phyloP scores from a whole-genome alignment of 306 rosid genomes.

The Vicia faba region DNA sequence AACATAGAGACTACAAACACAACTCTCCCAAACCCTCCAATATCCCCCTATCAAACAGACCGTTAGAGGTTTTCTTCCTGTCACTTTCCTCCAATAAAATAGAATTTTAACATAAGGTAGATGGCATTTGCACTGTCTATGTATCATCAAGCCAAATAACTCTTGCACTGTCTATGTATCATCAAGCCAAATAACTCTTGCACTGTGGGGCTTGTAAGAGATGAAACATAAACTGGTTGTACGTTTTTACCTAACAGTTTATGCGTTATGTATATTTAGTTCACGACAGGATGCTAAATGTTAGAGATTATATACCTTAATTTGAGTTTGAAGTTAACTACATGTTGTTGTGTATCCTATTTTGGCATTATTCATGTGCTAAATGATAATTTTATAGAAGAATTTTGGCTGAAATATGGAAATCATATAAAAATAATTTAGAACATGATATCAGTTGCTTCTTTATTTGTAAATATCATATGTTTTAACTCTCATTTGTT shows the following conservation, averaged over 20 bases:
- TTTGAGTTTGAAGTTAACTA: not conserved
- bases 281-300: not conserved
- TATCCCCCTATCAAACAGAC: not conserved
- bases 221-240: not conserved
- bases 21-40: too few species aligned
- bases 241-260: not conserved
- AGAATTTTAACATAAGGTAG: not conserved
- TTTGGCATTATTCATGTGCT: slow-evolving; percentile 1
- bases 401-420: slow-evolving; percentile 7
- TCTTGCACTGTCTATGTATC: not conserved
- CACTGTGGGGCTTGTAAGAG: not conserved
- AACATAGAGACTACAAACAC: too few species aligned
- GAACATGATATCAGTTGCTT: slow-evolving; percentile 26
- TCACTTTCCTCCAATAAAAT: not conserved
- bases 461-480: slow-evolving; percentile 25
- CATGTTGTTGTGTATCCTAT: not conserved
- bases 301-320: not conserved
- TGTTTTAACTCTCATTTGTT: slow-evolving; percentile 6
- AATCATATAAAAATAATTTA: slow-evolving; percentile 23
- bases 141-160: not conserved
- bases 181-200: not conserved
- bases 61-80: not conserved
- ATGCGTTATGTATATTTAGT: not conserved
- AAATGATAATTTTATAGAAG: slow-evolving; percentile 6
- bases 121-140: not conserved